These are phyloP conservation scores for Haematococcus lacustris DNA, from an alignment of 139 green algal genomes.

Conservation along the genomic window DNA sequence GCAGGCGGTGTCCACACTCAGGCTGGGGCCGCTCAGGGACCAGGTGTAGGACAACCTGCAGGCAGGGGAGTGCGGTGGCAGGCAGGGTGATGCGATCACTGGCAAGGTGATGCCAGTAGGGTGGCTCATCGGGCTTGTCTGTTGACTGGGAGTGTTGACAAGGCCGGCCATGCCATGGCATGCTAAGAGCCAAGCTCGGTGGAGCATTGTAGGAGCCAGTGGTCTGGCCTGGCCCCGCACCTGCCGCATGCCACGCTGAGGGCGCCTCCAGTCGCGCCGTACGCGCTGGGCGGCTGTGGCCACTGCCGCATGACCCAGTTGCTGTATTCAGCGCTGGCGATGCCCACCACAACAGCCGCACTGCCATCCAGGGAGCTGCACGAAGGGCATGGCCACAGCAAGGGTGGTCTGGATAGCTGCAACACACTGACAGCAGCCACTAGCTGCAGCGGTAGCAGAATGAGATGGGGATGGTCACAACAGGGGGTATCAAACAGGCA, in stretches of 20 bases:
- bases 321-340: slow-evolving; percentile 78
- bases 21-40: slow-evolving; percentile 46
- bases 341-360: slow-evolving; percentile 57
- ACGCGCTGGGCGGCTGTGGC: slow-evolving; percentile 30
- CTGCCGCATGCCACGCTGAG: slow-evolving; percentile 56
- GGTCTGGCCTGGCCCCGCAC: background rate
- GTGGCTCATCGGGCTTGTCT: background rate
- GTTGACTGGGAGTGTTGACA: background rate
- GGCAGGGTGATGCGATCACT: background rate
- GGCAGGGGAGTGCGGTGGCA: background rate
- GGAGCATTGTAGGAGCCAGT: background rate
- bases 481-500: background rate
- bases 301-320: slow-evolving; percentile 37
- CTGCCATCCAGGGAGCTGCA: slow-evolving; percentile 5
- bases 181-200: background rate
- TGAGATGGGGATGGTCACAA: background rate
- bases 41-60: slow-evolving; percentile 63
- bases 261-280: slow-evolving; percentile 48
- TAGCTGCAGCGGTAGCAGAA: background rate
- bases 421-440: background rate
- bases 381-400: background rate
- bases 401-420: background rate
- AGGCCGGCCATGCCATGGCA: background rate
- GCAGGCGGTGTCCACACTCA: slow-evolving; percentile 76
- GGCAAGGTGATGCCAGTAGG: background rate